These are phyloP conservation scores for Acacia pycnantha DNA, from an alignment of 331 rosid genomes.

Conservation along the genomic window DNA sequence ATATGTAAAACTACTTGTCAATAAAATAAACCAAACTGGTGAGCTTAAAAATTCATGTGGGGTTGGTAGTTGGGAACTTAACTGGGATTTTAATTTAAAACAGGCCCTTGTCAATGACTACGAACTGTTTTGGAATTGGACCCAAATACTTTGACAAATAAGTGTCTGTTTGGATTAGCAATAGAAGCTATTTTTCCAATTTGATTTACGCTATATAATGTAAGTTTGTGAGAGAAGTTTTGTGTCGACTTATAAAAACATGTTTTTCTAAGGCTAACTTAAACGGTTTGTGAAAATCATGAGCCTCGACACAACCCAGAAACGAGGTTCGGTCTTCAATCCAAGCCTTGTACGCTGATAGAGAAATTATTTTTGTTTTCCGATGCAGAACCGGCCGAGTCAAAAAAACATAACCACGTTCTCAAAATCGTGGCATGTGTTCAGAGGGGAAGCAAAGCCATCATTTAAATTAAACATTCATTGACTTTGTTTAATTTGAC, in stretches of 20 bases:
- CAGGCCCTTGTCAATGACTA: conserved; percentile 26
- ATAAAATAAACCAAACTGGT: conserved; percentile 9
- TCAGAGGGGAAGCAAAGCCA: neutral
- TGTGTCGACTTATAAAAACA: no score
- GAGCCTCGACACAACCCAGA: neutral
- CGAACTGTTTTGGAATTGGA: conserved; percentile 1
- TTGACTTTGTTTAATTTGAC: neutral
- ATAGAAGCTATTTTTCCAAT: no score
- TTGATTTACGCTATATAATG: no score
- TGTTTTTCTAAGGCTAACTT: rapidly evolving
- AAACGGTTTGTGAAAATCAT: no score
- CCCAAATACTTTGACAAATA: conserved; percentile 9
- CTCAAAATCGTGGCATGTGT: no score
- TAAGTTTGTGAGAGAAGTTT: no score
- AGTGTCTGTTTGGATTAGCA: no score
- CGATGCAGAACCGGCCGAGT: neutral
- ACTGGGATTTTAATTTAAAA: conserved; percentile 33
- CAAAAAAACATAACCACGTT: neutral
- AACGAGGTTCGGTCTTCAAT: conserved; percentile 28
- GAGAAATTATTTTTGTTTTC: neutral
- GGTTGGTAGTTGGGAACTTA: conserved; percentile 27
- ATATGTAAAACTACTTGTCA: conserved; percentile 9
- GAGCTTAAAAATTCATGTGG: conserved; percentile 26
- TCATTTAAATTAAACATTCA: neutral
- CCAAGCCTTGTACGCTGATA: neutral